A percentile compares a stretch with the other conserved stretches of the same genome.
phyloP scores from a whole-genome alignment of 1,284 basidiomycete genomes.

The Ceratobasidium sp. region DNA sequence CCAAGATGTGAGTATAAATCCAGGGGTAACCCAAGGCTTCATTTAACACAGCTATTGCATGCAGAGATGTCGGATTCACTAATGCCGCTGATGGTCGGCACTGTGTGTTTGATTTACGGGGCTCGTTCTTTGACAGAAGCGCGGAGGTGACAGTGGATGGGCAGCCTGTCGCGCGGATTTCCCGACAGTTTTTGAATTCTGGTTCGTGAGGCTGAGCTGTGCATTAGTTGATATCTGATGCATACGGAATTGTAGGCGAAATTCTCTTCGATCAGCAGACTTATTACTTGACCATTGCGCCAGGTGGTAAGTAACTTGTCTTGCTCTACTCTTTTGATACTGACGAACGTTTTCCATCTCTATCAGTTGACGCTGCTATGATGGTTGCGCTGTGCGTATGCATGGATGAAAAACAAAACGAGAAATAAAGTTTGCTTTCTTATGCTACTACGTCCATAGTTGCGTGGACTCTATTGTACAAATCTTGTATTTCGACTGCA shows the following conservation, averaged over 20 bases:
- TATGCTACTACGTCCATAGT: not conserved
- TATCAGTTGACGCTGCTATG: conserved; percentile 31
- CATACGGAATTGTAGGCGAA: not conserved
- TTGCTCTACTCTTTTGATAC: not conserved
- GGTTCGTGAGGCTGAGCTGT: not conserved
- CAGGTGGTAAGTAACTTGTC: conserved; percentile 15
- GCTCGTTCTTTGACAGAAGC: conserved; percentile 29
- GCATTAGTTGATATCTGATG: not conserved
- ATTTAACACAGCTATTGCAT: not conserved
- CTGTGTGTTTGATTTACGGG: conserved; percentile 9
- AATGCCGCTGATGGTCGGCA: conserved; percentile 18
- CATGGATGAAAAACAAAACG: conserved; percentile 33
- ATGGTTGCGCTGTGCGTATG: conserved; percentile 35
- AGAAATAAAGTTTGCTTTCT: not conserved
- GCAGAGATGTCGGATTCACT: conserved; percentile 14
- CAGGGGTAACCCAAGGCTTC: not conserved
- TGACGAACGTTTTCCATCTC: not conserved
- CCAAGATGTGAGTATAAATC: conserved; percentile 10
- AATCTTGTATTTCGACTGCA: no score
- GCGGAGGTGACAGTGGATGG: conserved; percentile 32
- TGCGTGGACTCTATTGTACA: not conserved
- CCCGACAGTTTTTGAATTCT: conserved; percentile 32
- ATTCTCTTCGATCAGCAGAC: conserved; percentile 31
- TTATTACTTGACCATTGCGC: conserved; percentile 31
- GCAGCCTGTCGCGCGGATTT: conserved; percentile 28